A percentile compares a stretch with the other conserved stretches of the same genome.
Evolutionary conservation across 2,329 filamentous ascomycete species (phyloP).

Genomic region (Coleophoma cylindrospora): DNA sequence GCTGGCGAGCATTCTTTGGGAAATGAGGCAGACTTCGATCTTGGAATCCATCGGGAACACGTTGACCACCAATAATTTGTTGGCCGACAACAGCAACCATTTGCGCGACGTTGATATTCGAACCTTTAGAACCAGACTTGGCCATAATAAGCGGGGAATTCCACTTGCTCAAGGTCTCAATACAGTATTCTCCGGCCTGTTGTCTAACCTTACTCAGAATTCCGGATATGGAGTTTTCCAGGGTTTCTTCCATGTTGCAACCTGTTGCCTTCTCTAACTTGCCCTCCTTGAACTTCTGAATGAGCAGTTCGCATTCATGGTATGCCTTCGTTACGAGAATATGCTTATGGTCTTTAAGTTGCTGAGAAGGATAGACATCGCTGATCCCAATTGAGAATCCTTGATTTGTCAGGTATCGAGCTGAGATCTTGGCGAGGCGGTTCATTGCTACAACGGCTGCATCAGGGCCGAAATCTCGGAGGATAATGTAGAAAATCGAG

Average conservation of each 20-base stretch:
- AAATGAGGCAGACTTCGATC: constrained; percentile 94
- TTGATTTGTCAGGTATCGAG: constrained; percentile 79
- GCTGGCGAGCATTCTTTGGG: constrained; percentile 84
- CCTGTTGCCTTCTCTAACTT: constrained; percentile 82
- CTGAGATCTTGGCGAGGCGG: constrained; percentile 82
- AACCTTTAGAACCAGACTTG: constrained; percentile 94
- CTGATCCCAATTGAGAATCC: constrained; percentile 96
- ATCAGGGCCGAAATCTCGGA: constrained; percentile 89
- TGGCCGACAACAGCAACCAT: constrained; percentile 98
- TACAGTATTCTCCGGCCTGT: constrained; percentile 85
- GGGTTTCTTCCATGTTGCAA: constrained; percentile 84
- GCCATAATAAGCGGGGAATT: constrained; percentile 97
- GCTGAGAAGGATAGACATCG: constrained; percentile 80
- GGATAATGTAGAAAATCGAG: constrained; percentile 93
- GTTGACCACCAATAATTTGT: constrained; percentile 91
- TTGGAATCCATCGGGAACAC: constrained; percentile 94
- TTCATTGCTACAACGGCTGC: constrained; percentile 92
- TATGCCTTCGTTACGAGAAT: constrained; percentile 75
- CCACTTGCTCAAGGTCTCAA: constrained; percentile 81
- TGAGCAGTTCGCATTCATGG: constrained; percentile 74
- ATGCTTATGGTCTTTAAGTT: constrained; percentile 68
- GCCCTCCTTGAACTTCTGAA: constrained; percentile 72
- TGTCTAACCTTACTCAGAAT: constrained; percentile 90
- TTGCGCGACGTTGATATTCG: constrained; percentile 95
- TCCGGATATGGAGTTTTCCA: constrained; percentile 87